A percentile compares a stretch with the other conserved stretches of the same genome.
These are phyloP conservation scores for Homolaphlyctis polyrhiza DNA, from an alignment of 371 early-diverging fungal species.

Conservation along the genomic window DNA sequence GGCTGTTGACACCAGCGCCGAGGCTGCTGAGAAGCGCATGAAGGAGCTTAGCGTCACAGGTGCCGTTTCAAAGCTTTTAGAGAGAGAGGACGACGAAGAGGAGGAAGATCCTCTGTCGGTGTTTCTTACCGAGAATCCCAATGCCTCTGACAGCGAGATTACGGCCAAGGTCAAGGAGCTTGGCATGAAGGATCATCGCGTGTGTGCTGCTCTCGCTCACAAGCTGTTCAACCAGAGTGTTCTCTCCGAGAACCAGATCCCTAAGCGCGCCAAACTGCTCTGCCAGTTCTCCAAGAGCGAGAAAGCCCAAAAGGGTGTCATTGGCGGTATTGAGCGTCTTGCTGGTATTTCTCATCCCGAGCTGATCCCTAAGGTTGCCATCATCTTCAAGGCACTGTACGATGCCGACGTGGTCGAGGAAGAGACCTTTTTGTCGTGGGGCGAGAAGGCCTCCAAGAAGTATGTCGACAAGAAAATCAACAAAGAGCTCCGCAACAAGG, in stretches of 20 bases:
- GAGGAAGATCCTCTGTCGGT: conserved; percentile 38
- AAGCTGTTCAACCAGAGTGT: conserved; percentile 35
- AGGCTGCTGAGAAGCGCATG: conserved; percentile 74
- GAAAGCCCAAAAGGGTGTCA: conserved; percentile 80
- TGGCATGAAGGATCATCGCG: conserved; percentile 63
- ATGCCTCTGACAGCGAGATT: conserved; percentile 62
- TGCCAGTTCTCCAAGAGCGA: conserved; percentile 62
- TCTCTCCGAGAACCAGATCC: conserved; percentile 29
- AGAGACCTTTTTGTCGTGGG: conserved; percentile 84
- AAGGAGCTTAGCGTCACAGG: conserved; percentile 50
- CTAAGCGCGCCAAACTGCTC: conserved; percentile 58
- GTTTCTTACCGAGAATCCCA: conserved; percentile 26
- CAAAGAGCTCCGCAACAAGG: conserved; percentile 75
- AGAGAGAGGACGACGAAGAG: conserved; percentile 62
- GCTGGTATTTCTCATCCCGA: conserved; percentile 60
- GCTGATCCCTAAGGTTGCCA: conserved; percentile 67
- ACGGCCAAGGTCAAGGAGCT: conserved; percentile 72
- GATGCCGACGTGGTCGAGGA: conserved; percentile 90
- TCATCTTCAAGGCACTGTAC: conserved; percentile 83
- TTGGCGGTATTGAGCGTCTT: conserved; percentile 91
- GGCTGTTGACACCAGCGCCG: conserved; percentile 71
- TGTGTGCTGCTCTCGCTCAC: conserved; percentile 31
- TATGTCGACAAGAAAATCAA: conserved; percentile 71
- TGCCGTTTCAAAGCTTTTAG: conserved; percentile 22
- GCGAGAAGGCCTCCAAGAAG: conserved; percentile 81